phyloP scores from a whole-genome alignment of 352 stramenopile species.

The Blastocystis sp. region DNA sequence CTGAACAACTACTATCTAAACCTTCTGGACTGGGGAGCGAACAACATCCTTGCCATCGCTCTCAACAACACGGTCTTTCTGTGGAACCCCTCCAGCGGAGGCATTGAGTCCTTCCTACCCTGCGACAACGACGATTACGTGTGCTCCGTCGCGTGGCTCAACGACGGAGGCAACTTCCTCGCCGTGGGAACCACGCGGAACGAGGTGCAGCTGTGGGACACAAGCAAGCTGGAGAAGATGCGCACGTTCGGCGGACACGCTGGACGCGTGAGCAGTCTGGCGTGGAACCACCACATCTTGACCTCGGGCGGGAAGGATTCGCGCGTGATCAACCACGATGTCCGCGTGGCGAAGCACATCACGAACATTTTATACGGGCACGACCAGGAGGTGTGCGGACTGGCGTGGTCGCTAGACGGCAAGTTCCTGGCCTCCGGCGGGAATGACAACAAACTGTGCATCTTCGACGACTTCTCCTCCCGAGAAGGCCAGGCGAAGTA shows the following conservation, averaged over 20 bases:
- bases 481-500: constrained; percentile 65
- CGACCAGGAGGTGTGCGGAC: constrained; percentile 92
- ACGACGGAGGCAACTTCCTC: constrained; percentile 81
- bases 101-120: constrained; percentile 89
- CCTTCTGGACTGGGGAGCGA: constrained; percentile 90
- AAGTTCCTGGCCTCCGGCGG: constrained; percentile 88
- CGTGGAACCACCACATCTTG: constrained; percentile 90
- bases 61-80: constrained; percentile 93
- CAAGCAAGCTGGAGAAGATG: constrained; percentile 84
- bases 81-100: constrained; percentile 90
- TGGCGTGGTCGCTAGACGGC: constrained; percentile 92
- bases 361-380: constrained; percentile 86
- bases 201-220: constrained; percentile 93
- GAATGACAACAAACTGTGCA: constrained; percentile 93
- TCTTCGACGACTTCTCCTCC: constrained; percentile 82
- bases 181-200: constrained; percentile 90
- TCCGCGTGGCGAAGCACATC: constrained; percentile 81
- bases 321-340: constrained; percentile 89
- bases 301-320: constrained; percentile 88
- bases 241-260: constrained; percentile 86
- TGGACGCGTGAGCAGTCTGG: constrained; percentile 86
- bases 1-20: constrained; percentile 99
- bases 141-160: constrained; percentile 91
- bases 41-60: constrained; percentile 93
- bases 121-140: constrained; percentile 86